A percentile compares a stretch with the other conserved stretches of the same genome.
phyloP scores from a whole-genome alignment of 2,329 filamentous ascomycete species.

The Massarina eburnea region DNA sequence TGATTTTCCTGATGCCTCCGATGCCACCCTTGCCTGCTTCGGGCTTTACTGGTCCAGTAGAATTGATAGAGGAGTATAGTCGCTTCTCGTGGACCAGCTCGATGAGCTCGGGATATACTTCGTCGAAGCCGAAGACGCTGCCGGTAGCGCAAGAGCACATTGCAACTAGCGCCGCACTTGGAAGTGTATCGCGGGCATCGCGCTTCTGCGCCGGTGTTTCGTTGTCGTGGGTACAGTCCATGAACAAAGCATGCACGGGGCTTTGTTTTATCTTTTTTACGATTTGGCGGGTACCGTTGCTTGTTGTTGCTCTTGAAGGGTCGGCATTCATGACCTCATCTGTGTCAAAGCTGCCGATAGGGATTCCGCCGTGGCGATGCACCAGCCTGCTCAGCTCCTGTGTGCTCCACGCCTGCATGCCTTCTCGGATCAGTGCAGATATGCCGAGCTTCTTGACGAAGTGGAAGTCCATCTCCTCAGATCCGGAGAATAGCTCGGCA shows the following conservation, averaged over 20 bases:
- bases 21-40: slow-evolving; percentile 80
- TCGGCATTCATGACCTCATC: slow-evolving; percentile 75
- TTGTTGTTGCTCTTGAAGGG: slow-evolving; percentile 32
- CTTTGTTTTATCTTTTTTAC: slow-evolving; percentile 82
- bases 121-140: slow-evolving; percentile 97
- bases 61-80: slow-evolving; percentile 77
- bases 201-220: slow-evolving; percentile 94
- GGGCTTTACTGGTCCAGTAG: slow-evolving; percentile 61
- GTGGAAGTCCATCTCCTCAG: slow-evolving; percentile 92
- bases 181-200: slow-evolving; percentile 88
- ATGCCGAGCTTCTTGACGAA: slow-evolving; percentile 93
- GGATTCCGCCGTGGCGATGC: slow-evolving; percentile 87
- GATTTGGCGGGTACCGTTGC: slow-evolving; percentile 57
- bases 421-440: slow-evolving; percentile 89
- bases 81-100: slow-evolving; percentile 89
- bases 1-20: slow-evolving; percentile 83
- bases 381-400: slow-evolving; percentile 89
- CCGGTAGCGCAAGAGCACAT: slow-evolving; percentile 96
- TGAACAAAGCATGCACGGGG: slow-evolving; percentile 90
- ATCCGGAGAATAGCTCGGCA: slow-evolving; percentile 93
- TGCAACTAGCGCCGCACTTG: slow-evolving; percentile 88
- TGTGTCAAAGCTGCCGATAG: slow-evolving; percentile 96
- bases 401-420: slow-evolving; percentile 98
- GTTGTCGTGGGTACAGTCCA: slow-evolving; percentile 99
- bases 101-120: slow-evolving; percentile 91